Conservation (phyloP, 2,329 filamentous ascomycete genomes). For the Teratosphaeria viscida region DNA sequence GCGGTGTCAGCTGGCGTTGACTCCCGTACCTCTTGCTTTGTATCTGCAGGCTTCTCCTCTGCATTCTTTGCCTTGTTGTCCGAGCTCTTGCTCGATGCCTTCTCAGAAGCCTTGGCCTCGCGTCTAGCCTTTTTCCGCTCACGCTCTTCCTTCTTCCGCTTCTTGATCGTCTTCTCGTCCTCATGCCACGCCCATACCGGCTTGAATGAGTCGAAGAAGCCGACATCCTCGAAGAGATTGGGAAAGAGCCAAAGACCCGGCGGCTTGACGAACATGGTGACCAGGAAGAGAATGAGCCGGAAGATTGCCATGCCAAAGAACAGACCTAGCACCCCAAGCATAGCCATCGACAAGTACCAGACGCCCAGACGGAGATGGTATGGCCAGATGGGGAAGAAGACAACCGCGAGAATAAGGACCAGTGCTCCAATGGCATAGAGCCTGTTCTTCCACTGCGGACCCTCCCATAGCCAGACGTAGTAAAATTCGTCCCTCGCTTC, state of each 20-base stretch:
- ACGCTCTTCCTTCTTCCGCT: conserved; percentile 27
- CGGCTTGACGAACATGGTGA: conserved; percentile 74
- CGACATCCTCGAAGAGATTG: conserved; percentile 96
- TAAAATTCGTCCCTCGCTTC: conserved; percentile 79
- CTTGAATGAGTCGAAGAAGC: conserved; percentile 94
- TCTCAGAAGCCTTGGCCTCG: conserved; percentile 20
- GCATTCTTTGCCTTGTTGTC: conserved; percentile 3
- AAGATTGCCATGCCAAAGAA: conserved; percentile 99
- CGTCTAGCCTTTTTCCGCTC: conserved; percentile 22
- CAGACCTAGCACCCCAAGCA: conserved; percentile 76
- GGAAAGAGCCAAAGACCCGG: conserved; percentile 98
- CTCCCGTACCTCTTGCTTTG: conserved; percentile 6
- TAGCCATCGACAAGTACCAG: conserved; percentile 93
- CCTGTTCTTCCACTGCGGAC: conserved; percentile 86
- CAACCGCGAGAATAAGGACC: conserved; percentile 71
- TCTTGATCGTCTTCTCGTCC: conserved; percentile 26
- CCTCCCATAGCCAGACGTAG: conserved; percentile 95
- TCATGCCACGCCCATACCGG: conserved; percentile 96
- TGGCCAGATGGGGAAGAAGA: conserved; percentile 95
- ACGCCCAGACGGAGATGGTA: conserved; percentile 82
- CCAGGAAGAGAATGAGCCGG: conserved; percentile 83
- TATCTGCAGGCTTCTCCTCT: not conserved
- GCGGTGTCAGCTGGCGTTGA: conserved; percentile 8
- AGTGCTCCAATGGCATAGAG: conserved; percentile 79
- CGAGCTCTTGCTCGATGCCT: conserved; percentile 9